phyloP scores from a whole-genome alignment of 2,329 filamentous ascomycete genomes.

The Sporothrix variecibatus region DNA sequence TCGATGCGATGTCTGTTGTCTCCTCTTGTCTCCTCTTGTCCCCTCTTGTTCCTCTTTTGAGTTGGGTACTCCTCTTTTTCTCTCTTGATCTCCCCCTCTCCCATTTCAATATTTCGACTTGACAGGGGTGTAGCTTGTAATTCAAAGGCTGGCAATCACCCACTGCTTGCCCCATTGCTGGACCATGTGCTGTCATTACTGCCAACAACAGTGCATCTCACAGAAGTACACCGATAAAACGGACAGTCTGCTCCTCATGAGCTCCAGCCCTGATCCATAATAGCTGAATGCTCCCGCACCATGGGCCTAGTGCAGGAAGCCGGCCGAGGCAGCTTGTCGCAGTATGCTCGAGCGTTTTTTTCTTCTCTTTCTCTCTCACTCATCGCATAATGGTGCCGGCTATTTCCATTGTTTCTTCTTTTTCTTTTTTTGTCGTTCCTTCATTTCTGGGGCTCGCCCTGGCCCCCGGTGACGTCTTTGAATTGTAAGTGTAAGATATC shows the following conservation, averaged over 20 bases:
- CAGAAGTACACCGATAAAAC: not conserved
- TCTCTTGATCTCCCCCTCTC: not conserved
- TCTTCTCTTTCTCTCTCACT: not conserved
- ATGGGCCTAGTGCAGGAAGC: constrained; percentile 1
- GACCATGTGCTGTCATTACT: too few relatives aligned
- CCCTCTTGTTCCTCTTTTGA: not conserved
- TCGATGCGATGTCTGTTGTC: not conserved
- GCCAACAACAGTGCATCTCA: too few relatives aligned
- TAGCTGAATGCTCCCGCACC: not conserved
- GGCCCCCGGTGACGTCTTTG: not conserved
- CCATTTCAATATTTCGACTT: not conserved
- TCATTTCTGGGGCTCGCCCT: too few relatives aligned
- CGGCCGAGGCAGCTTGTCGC: not conserved
- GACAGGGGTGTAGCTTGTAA: constrained; percentile 22
- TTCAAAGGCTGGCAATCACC: not conserved
- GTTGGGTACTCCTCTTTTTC: not conserved
- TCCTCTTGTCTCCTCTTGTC: not conserved
- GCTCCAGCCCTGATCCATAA: not conserved
- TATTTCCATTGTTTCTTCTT: not conserved
- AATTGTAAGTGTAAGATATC: not conserved
- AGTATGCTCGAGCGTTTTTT: not conserved
- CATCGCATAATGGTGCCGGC: not conserved
- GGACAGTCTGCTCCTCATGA: not conserved
- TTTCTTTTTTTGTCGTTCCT: not conserved
- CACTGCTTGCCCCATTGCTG: too few relatives aligned